Evolutionary conservation across 2,329 filamentous ascomycete species (phyloP), one percentile per base, ranked within the genome.

Genomic region (Calonectria pseudoreteaudii): DNA sequence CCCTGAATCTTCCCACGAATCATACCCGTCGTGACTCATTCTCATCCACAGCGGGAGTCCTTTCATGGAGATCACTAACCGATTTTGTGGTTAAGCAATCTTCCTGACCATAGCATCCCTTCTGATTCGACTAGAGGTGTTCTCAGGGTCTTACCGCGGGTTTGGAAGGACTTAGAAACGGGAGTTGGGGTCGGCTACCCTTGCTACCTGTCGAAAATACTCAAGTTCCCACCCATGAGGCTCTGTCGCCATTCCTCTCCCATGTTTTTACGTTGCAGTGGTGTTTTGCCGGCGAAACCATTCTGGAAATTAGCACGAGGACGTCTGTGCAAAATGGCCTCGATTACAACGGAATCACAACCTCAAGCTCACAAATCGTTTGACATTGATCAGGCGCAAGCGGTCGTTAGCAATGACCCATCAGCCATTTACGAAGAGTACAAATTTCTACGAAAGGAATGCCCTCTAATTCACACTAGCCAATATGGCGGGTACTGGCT

Each of bases 191-290:
- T 60, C 56, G 56, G 56, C n/a, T 60, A 4, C 56, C 56, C 56
- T 60, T 60, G 56, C 56, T 20, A 20, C 34, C 14, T 18, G 56
- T 60, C 56, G 56, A 60, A 60, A 60, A 60, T 60, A 34, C 23
- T 41, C 56, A 60, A 41, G 56, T 60, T 60, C 16, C 56, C 34
- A 20, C n/a, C 5, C 34, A 20, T 41, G n/a, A 41, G 34, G 34
- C n/a, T 28, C n/a, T n/a, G n/a, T 60, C 10, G 5, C 34, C 34
- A 26, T 60, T 41, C 23, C 36, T 28, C 14, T 60, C 56, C 56
- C 56, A 60, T 60, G 34, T 18, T 23, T 60, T 60, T 60, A 28
- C 56, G 56, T 60, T 60, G 34, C 56, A 60, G 56, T 60, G 56
- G 56, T 13, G 10, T 60, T 60, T 41, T 60, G 4, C 56, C 34